These are phyloP conservation scores for Leccinum subgranulosum DNA, from an alignment of 768 basidiomycete genomes.

Conservation along the genomic window DNA sequence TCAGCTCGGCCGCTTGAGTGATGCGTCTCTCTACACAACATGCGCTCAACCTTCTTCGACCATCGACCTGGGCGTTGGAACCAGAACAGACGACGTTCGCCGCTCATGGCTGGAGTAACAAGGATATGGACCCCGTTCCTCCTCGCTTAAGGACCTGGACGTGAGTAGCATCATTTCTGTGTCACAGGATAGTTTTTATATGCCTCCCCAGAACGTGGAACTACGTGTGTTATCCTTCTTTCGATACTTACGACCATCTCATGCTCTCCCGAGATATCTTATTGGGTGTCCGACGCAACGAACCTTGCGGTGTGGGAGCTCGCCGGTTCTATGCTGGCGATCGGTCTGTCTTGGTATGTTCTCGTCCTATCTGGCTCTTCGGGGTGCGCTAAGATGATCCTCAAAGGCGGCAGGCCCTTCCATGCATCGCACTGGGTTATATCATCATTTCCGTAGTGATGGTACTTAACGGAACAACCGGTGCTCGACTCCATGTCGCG, in stretches of 20 bases:
- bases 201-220: slow-evolving; percentile 42
- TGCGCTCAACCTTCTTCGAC: slow-evolving; percentile 10
- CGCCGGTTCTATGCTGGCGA: slow-evolving; percentile 70
- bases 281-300: slow-evolving; percentile 28
- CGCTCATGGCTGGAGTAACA: slow-evolving; percentile 63
- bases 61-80: slow-evolving; percentile 19
- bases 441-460: slow-evolving; percentile 69
- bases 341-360: slow-evolving; percentile 64
- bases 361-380: not conserved
- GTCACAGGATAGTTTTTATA: not conserved
- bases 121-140: slow-evolving; percentile 77
- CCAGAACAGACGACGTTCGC: slow-evolving; percentile 48
- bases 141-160: slow-evolving; percentile 60
- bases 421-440: slow-evolving; percentile 71
- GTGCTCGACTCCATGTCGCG: slow-evolving; percentile 72
- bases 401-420: slow-evolving; percentile 59
- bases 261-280: slow-evolving; percentile 22
- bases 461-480: slow-evolving; percentile 75
- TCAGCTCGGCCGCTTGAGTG: not conserved
- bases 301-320: slow-evolving; percentile 46
- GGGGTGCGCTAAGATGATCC: not conserved
- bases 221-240: slow-evolving; percentile 55
- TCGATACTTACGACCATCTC: slow-evolving; percentile 22
- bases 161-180: slow-evolving; percentile 6
- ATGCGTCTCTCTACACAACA: slow-evolving; percentile 10